phyloP scores from a whole-genome alignment of 2,329 filamentous ascomycete genomes.

The Thelonectria blattea region DNA sequence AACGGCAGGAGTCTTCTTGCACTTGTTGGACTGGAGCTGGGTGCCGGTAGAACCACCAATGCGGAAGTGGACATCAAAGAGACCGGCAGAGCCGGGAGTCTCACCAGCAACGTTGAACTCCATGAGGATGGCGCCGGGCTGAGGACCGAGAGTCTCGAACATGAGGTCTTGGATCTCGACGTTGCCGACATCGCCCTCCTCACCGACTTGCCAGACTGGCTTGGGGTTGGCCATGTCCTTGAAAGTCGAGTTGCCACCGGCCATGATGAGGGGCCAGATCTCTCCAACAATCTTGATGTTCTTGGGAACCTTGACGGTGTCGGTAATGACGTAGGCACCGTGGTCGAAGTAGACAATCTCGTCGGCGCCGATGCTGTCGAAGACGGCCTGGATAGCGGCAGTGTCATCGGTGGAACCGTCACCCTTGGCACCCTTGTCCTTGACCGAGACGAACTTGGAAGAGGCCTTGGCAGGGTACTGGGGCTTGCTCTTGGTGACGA shows the following conservation, averaged over 20 bases:
- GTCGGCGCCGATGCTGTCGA: conserved; percentile 69
- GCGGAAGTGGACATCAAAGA: conserved; percentile 97
- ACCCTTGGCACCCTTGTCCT: conserved; percentile 81
- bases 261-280: conserved; percentile 90
- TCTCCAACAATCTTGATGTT: conserved; percentile 89
- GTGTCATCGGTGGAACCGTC: conserved; percentile 91
- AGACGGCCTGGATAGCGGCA: conserved; percentile 76
- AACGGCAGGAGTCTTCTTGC: conserved; percentile 74
- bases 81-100: conserved; percentile 71
- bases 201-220: conserved; percentile 85
- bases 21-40: conserved; percentile 78
- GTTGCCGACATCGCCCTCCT: conserved; percentile 74
- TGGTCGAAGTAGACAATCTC: conserved; percentile 78
- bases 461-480: conserved; percentile 76
- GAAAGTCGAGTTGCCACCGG: conserved; percentile 74
- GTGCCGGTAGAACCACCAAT: conserved; percentile 88
- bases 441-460: conserved; percentile 82
- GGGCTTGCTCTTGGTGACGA: conserved; percentile 87
- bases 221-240: conserved; percentile 75
- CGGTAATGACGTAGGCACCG: conserved; percentile 73
- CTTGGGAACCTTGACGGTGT: conserved; percentile 75
- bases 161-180: conserved; percentile 91
- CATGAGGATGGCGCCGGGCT: conserved; percentile 87
- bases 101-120: conserved; percentile 84
- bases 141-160: conserved; percentile 81